Percentiles rank a stretch among this genome's conserved stretches.
phyloP scores from a whole-genome alignment of 2,329 filamentous ascomycete genomes.

The Fusarium tuaranense region DNA sequence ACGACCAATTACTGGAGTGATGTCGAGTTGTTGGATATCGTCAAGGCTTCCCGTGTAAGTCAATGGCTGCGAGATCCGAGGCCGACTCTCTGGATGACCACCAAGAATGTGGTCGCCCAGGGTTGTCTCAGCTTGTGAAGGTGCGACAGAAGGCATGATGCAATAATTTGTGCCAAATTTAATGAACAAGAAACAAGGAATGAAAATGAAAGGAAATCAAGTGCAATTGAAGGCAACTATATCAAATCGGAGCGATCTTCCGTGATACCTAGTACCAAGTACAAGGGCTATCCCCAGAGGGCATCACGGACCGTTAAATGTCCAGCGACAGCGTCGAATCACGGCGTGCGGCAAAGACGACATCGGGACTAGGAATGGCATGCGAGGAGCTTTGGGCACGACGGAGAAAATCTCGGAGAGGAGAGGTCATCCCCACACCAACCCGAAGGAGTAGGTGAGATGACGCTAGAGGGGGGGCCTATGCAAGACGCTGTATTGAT shows the following conservation, averaged over 20 bases:
- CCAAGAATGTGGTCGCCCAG: constrained; percentile 48
- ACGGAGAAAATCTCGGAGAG: constrained; percentile 50
- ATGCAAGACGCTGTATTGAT: not conserved
- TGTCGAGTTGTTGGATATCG: constrained; percentile 49
- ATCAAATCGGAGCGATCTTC: constrained; percentile 28
- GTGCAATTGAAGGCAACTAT: constrained; percentile 13
- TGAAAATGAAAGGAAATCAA: no score
- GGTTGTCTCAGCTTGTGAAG: constrained; percentile 30
- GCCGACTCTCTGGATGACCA: constrained; percentile 45
- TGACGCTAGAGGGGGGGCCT: constrained; percentile 1
- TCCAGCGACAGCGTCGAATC: constrained; percentile 36
- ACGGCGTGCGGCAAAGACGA: constrained; percentile 44
- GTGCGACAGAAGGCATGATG: constrained; percentile 52
- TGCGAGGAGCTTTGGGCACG: constrained; percentile 15
- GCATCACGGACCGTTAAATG: constrained; percentile 32
- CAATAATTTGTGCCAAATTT: constrained; percentile 4
- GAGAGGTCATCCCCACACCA: constrained; percentile 26
- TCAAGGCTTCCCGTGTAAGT: constrained; percentile 57
- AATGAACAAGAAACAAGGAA: constrained; percentile 5
- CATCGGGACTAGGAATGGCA: constrained; percentile 44
- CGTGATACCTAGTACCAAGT: constrained; percentile 25
- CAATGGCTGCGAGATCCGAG: constrained; percentile 50
- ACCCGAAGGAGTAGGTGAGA: constrained; percentile 14
- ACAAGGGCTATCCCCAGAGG: not conserved
- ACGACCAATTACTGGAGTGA: constrained; percentile 63